Evolutionary conservation across 495 filamentous ascomycete genomes (phyloP), one percentile per base, ranked within the genome.

Genomic region (Corynascus novoguineensis): DNA sequence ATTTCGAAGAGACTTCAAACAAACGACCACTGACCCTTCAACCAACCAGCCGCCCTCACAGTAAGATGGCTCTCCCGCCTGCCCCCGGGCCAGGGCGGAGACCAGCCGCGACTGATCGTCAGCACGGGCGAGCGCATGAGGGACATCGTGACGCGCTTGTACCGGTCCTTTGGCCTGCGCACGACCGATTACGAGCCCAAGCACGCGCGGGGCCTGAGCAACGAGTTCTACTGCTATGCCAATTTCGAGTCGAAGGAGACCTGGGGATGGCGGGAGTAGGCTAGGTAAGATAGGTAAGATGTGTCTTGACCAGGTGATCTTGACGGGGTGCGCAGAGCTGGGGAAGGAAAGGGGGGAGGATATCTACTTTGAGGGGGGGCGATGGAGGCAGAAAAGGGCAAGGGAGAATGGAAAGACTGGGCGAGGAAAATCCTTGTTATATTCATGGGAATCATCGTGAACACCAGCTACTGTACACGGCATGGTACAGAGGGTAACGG

Each of bases 181-280:
- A 83, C 80, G 17, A 89, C 86, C 17, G 76, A 75, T 15, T 82
- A 80, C 63, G 79, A 85, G 55, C 82, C 83, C 0, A 65, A 73
- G 53, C 88, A 92, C 65, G 75, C 80, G 19, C 82, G 84, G 53
- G 83, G 81, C 12, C 69, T 92, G 40, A 85, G 84, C 64, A 92
- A 92, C 64, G 86, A 87, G 73, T 92, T 90, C 64, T 74, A 80
- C 58, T 90, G 87, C 67, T 90, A 88, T 58, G 81, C 86, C 4
- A 89, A 87, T 59, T 90, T 86, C 57, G 82, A 88, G 68, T 75
- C 81, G 6, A 70, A 66, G 8, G 65, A 7, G 0, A 21, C 15
- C 17, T 50, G 87, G 81, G 72, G 64, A 46, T 81, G 71, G 68
- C 68, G 68, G 58, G 47, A 7, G n/a, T n/a, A n/a, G n/a, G n/a